phyloP scores from a whole-genome alignment of 1,284 basidiomycete species.

The Spongispora temasekensis region DNA sequence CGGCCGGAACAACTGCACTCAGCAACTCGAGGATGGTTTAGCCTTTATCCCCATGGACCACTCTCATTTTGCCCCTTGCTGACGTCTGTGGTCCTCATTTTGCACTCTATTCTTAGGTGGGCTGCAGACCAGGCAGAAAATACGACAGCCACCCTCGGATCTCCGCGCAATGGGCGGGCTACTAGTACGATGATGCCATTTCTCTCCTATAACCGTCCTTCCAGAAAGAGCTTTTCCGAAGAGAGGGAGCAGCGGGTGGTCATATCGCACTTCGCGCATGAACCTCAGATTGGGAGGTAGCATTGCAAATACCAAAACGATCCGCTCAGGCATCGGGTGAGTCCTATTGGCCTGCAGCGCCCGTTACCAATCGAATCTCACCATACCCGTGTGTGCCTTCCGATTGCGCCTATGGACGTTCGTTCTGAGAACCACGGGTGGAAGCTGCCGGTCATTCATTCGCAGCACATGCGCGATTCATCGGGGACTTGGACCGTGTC shows the following conservation, averaged over 20 bases:
- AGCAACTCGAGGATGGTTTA: slow-evolving; percentile 21
- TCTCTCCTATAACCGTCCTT: slow-evolving; percentile 1
- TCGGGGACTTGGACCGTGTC: slow-evolving; percentile 3
- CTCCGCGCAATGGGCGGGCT: slow-evolving; percentile 2
- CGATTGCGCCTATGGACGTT: background rate
- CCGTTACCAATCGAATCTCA: slow-evolving; percentile 6
- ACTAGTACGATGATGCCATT: background rate
- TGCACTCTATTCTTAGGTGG: slow-evolving; percentile 15
- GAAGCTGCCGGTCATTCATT: slow-evolving; percentile 1
- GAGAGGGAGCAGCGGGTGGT: background rate
- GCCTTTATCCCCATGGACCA: slow-evolving; percentile 1
- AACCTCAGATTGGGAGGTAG: background rate
- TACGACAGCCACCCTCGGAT: no score
- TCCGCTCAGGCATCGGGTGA: slow-evolving; percentile 9
- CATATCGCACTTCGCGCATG: slow-evolving; percentile 6
- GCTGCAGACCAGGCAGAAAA: no score
- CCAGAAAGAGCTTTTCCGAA: slow-evolving; percentile 4
- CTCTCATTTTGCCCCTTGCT: background rate
- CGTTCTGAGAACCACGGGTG: slow-evolving; percentile 1
- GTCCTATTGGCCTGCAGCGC: slow-evolving; percentile 11
- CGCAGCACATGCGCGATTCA: slow-evolving; percentile 1
- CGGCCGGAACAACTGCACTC: slow-evolving; percentile 1
- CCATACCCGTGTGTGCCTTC: slow-evolving; percentile 1
- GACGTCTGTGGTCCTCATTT: slow-evolving; percentile 12
- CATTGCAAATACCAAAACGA: slow-evolving; percentile 10